phyloP scores from a whole-genome alignment of 2,329 filamentous ascomycete species.

The Chaetomiaceae sp. region DNA sequence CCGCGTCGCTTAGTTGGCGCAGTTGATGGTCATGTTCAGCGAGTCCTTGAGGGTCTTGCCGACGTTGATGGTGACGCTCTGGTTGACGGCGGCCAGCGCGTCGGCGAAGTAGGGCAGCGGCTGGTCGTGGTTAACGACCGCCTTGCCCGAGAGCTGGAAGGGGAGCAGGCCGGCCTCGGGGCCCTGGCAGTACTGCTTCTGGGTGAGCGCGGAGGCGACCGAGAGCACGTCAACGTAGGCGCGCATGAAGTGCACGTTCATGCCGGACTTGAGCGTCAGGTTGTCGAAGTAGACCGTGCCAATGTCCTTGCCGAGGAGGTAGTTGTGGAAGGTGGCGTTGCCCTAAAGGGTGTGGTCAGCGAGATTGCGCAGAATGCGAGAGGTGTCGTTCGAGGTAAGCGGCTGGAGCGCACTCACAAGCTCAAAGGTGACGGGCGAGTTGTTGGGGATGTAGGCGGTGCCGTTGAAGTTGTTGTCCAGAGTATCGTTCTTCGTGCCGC shows the following conservation, averaged over 20 bases:
- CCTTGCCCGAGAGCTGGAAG: constrained; percentile 47
- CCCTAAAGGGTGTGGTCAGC: constrained; percentile 39
- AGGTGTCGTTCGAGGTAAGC: no score
- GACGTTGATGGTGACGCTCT: constrained; percentile 48
- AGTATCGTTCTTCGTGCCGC: constrained; percentile 35
- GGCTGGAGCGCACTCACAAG: no score
- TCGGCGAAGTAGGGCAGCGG: constrained; percentile 50
- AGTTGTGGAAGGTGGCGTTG: constrained; percentile 56
- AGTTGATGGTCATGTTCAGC: constrained; percentile 27
- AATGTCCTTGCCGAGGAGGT: constrained; percentile 44
- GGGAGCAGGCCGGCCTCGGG: constrained; percentile 43
- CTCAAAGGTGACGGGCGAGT: constrained; percentile 56
- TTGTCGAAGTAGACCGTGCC: constrained; percentile 54
- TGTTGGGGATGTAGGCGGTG: constrained; percentile 56
- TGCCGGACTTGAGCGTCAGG: constrained; percentile 54
- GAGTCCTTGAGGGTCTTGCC: constrained; percentile 35
- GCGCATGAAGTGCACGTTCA: constrained; percentile 52
- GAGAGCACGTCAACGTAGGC: constrained; percentile 45
- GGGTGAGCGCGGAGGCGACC: constrained; percentile 39
- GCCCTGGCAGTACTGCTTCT: constrained; percentile 43
- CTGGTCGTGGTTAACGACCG: constrained; percentile 46
- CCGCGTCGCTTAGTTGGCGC: constrained; percentile 6
- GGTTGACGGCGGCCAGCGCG: constrained; percentile 46
- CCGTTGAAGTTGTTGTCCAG: constrained; percentile 56
- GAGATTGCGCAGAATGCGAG: neutral